Conservation (phyloP, 371 early-diverging fungal species). For the Sporodiniella umbellata region DNA sequence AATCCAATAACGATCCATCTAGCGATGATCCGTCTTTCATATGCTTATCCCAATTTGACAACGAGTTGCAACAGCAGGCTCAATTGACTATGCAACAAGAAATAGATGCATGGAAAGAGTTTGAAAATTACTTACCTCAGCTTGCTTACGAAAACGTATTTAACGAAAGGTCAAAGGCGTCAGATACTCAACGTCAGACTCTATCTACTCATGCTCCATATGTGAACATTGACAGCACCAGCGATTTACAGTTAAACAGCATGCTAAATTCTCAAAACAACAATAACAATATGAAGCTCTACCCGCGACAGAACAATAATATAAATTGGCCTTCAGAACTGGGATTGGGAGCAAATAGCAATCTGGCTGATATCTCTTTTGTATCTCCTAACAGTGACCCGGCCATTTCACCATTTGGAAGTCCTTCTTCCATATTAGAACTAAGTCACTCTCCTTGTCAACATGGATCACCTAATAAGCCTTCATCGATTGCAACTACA, state of each 20-base stretch:
- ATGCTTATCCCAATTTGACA: conserved; percentile 34
- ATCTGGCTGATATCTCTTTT: not conserved
- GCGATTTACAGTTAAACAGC: conserved; percentile 1
- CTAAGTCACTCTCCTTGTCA: not conserved
- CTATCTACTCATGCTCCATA: conserved; percentile 8
- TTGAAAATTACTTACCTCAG: conserved; percentile 35
- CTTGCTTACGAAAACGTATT: not conserved
- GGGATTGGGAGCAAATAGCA: not conserved
- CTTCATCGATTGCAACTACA: not conserved
- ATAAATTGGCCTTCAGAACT: not conserved
- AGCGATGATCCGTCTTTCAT: conserved; percentile 7
- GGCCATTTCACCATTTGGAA: conserved; percentile 10
- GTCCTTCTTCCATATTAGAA: conserved; percentile 13
- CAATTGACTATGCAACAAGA: conserved; percentile 33
- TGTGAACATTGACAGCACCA: conserved; percentile 8
- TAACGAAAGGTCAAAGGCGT: conserved; percentile 31
- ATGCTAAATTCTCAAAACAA: not conserved
- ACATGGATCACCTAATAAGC: not conserved
- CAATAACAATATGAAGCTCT: not conserved
- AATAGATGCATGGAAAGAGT: conserved; percentile 31
- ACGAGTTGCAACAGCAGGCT: conserved; percentile 42
- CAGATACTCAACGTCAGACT: too few species aligned
- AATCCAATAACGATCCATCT: not conserved
- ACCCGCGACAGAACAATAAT: not conserved
- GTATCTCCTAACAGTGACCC: conserved; percentile 14